Conservation (phyloP, 495 filamentous ascomycete genomes). For the Gamarada debralockiae region DNA sequence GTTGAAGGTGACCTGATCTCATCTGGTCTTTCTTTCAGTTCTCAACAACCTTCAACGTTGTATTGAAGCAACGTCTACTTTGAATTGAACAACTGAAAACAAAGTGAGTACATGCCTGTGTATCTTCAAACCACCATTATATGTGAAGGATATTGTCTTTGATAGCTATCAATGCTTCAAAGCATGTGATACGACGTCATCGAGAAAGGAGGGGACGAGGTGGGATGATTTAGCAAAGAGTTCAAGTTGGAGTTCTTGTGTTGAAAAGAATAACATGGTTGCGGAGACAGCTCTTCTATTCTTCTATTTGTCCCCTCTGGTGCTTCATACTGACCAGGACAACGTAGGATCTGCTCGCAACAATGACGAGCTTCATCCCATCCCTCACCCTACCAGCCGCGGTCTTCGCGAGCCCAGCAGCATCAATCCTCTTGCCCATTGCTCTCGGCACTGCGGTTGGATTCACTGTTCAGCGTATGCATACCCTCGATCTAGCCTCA, state of each 20-base stretch:
- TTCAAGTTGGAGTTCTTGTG: too few relatives aligned
- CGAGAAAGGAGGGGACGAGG: conserved; percentile 5
- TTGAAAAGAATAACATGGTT: background rate
- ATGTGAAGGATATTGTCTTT: background rate
- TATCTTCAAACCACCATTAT: background rate
- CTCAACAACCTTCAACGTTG: conserved; percentile 1
- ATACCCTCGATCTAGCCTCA: background rate
- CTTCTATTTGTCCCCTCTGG: background rate
- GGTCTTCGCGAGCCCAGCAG: conserved; percentile 62
- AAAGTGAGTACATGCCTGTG: background rate
- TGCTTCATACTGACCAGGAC: background rate
- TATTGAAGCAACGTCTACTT: too few relatives aligned
- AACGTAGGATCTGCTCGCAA: conserved; percentile 17
- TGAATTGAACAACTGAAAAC: background rate
- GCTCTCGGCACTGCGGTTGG: conserved; percentile 60
- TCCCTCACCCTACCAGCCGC: conserved; percentile 57
- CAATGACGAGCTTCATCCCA: conserved; percentile 65
- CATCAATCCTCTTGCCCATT: conserved; percentile 66
- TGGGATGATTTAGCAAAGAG: too few relatives aligned
- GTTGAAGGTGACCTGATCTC: background rate
- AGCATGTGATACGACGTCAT: conserved; percentile 15
- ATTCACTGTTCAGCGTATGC: conserved; percentile 53
- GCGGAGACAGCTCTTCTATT: background rate
- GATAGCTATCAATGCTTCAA: too few relatives aligned
- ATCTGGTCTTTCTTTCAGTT: too few relatives aligned